Evolutionary conservation across 352 stramenopile species (phyloP).

Genomic region (Pythium vanterpoolii): DNA sequence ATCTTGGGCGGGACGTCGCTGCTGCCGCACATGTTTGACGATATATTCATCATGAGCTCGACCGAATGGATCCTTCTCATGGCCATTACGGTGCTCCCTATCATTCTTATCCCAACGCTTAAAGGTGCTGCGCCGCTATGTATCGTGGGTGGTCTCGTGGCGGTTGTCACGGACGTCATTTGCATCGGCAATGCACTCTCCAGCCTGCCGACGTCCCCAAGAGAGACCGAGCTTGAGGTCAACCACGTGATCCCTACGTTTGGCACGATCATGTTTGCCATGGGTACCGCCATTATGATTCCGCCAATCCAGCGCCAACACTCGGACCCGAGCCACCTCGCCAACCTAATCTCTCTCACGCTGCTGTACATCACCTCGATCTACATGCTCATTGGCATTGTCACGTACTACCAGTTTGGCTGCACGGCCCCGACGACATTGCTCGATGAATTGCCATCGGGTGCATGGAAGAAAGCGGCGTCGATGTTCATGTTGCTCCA

Average conservation of each 20-base stretch:
- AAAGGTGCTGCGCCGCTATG: conserved; percentile 44
- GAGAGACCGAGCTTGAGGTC: conserved; percentile 48
- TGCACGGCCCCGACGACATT: conserved; percentile 59
- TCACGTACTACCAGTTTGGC: conserved; percentile 69
- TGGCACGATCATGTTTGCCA: conserved; percentile 69
- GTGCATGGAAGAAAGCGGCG: conserved; percentile 30
- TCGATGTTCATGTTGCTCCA: conserved; percentile 52
- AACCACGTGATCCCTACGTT: conserved; percentile 49
- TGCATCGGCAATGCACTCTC: conserved; percentile 50
- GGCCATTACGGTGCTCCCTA: conserved; percentile 46
- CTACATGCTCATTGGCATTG: conserved; percentile 63
- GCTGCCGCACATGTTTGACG: conserved; percentile 47
- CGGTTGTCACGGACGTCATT: conserved; percentile 48
- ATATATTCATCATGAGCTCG: conserved; percentile 19
- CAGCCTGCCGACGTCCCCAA: conserved; percentile 32
- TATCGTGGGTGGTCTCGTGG: conserved; percentile 43
- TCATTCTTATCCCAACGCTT: conserved; percentile 61
- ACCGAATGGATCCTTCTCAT: conserved; percentile 67
- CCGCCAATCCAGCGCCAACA: conserved; percentile 62
- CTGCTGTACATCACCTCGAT: conserved; percentile 70
- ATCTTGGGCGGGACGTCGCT: conserved; percentile 63
- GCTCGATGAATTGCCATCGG: conserved; percentile 48
- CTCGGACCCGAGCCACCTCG: conserved; percentile 39
- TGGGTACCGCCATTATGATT: conserved; percentile 63
- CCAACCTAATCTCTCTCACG: conserved; percentile 59